phyloP scores from a whole-genome alignment of 2,329 filamentous ascomycete species.

The Paecilomyces niveus region DNA sequence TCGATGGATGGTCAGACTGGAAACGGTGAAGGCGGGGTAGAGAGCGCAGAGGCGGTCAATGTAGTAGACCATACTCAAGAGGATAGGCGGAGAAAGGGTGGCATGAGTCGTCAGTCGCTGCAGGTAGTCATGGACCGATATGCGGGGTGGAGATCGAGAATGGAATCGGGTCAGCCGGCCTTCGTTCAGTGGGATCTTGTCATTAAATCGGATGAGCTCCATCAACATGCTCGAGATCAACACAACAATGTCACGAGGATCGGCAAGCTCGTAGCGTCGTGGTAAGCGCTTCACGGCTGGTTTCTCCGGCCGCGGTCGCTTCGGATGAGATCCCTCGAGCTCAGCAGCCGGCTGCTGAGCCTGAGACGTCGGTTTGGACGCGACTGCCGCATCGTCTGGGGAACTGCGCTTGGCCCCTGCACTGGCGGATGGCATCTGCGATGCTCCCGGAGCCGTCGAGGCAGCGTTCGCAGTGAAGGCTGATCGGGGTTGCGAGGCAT shows the following conservation, averaged over 20 bases:
- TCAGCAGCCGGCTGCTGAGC: conserved; percentile 13
- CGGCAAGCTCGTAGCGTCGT: conserved; percentile 69
- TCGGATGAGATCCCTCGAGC: conserved; percentile 31
- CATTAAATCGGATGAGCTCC: conserved; percentile 90
- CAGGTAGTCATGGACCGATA: conserved; percentile 90
- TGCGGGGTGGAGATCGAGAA: conserved; percentile 80
- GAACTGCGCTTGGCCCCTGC: conserved; percentile 14
- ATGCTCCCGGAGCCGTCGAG: conserved; percentile 2
- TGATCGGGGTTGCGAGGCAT: conserved; percentile 4
- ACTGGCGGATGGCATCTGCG: conserved; percentile 10
- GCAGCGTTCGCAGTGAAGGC: conserved; percentile 1
- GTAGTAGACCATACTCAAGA: conserved; percentile 99
- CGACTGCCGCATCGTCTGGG: conserved; percentile 4
- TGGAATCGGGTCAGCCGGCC: conserved; percentile 91
- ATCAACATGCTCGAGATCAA: conserved; percentile 92
- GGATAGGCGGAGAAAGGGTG: conserved; percentile 81
- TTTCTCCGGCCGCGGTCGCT: conserved; percentile 40
- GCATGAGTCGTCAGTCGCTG: conserved; percentile 89
- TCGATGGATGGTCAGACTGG: conserved; percentile 90
- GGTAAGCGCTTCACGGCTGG: conserved; percentile 50
- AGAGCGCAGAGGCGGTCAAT: conserved; percentile 90
- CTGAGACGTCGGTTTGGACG: conserved; percentile 5
- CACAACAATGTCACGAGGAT: conserved; percentile 78
- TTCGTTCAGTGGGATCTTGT: conserved; percentile 74
- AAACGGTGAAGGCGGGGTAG: conserved; percentile 93